Evolutionary conservation across 495 filamentous ascomycete species (phyloP).

Genomic region (Thermothielavioides terrestris): DNA sequence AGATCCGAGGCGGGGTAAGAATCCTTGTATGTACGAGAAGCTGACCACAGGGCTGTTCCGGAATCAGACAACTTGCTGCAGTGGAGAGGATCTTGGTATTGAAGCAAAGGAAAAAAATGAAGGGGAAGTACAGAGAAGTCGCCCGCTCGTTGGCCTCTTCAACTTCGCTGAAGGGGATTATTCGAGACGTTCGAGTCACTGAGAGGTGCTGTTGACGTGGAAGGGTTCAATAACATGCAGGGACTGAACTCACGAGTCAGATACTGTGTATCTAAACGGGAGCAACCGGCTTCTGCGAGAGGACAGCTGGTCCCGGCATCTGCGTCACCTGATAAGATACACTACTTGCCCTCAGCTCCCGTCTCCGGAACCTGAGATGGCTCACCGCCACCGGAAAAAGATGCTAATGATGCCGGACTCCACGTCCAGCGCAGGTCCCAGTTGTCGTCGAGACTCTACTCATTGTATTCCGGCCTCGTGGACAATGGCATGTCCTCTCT

Average conservation of each 20-base stretch:
- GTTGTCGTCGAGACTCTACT: neutral
- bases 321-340: neutral
- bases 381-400: neutral
- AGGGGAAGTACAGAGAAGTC: too few relatives aligned
- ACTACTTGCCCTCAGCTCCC: neutral
- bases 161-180: too few relatives aligned
- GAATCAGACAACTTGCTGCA: too few relatives aligned
- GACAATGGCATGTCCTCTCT: neutral
- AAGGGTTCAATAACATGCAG: too few relatives aligned
- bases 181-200: too few relatives aligned
- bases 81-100: too few relatives aligned
- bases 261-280: neutral
- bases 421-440: neutral
- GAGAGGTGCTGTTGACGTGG: too few relatives aligned
- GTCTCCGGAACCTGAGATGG: neutral
- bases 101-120: too few relatives aligned
- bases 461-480: neutral
- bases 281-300: conserved; percentile 1
- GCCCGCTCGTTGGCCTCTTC: too few relatives aligned
- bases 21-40: too few relatives aligned
- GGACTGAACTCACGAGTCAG: too few relatives aligned
- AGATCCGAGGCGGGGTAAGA: neutral
- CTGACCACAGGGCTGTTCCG: too few relatives aligned
- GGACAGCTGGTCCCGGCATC: neutral
- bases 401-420: neutral